A percentile compares a stretch with the other conserved stretches of the same genome.
Conservation (phyloP, 768 basidiomycete genomes). For the Leucocoprinus leucothites region DNA sequence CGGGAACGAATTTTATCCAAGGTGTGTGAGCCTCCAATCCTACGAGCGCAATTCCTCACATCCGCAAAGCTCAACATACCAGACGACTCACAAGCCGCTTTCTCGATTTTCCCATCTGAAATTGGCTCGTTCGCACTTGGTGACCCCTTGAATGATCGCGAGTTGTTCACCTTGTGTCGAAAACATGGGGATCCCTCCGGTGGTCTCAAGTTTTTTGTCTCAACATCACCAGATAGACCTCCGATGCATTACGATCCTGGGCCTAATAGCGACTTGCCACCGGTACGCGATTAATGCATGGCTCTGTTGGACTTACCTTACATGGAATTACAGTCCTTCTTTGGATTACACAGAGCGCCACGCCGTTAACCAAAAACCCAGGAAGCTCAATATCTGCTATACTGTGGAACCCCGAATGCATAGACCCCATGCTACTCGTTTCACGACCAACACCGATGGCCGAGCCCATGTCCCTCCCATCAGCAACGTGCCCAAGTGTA, state of each 20-base stretch:
- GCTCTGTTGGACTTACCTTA: background rate
- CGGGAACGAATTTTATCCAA: constrained; percentile 44
- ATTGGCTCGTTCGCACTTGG: constrained; percentile 43
- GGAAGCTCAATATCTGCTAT: too few species aligned
- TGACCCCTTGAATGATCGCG: constrained; percentile 35
- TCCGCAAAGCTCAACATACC: constrained; percentile 38
- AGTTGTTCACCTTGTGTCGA: constrained; percentile 39
- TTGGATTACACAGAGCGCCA: background rate
- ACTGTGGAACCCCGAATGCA: background rate
- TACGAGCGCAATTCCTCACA: background rate
- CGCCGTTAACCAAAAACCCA: too few species aligned
- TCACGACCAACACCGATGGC: background rate
- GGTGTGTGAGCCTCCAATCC: constrained; percentile 19
- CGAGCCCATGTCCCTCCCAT: background rate
- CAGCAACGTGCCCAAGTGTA: constrained; percentile 9
- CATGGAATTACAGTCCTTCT: background rate
- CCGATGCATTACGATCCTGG: constrained; percentile 22
- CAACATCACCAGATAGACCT: constrained; percentile 41
- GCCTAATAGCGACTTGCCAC: constrained; percentile 13
- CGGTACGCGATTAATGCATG: background rate
- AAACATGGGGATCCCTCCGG: constrained; percentile 45
- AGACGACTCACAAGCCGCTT: constrained; percentile 34
- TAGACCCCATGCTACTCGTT: background rate
- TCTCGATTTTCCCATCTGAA: constrained; percentile 46
- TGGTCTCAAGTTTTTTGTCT: constrained; percentile 50